Conservation (phyloP, 2,329 filamentous ascomycete genomes). For the Volutella citrinella region DNA sequence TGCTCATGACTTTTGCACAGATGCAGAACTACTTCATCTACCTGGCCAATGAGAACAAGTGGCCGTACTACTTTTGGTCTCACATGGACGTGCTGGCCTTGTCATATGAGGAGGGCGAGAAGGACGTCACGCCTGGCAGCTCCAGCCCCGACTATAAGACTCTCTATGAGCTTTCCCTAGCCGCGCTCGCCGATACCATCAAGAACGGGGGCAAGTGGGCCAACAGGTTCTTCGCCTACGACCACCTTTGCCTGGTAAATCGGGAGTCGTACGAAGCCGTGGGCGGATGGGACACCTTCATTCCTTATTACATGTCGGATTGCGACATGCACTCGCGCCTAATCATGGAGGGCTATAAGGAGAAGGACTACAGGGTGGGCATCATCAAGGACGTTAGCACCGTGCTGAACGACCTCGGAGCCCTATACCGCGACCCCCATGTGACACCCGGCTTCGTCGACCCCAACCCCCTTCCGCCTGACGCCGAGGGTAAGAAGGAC, state of each 20-base stretch:
- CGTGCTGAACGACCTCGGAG: constrained; percentile 43
- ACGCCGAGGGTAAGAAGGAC: background rate
- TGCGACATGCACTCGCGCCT: too few species aligned
- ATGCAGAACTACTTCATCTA: constrained; percentile 53
- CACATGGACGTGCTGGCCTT: constrained; percentile 52
- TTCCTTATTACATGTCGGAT: too few species aligned
- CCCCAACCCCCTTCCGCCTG: constrained; percentile 32
- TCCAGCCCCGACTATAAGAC: constrained; percentile 37
- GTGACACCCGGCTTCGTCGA: constrained; percentile 35
- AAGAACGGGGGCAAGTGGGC: constrained; percentile 42
- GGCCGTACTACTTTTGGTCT: constrained; percentile 53
- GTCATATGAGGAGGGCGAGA: constrained; percentile 38
- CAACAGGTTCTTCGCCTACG: constrained; percentile 55
- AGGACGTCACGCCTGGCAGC: constrained; percentile 30
- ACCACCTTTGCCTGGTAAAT: too few species aligned
- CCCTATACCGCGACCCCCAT: constrained; percentile 42
- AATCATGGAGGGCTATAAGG: constrained; percentile 43
- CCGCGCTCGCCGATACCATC: constrained; percentile 31
- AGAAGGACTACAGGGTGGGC: constrained; percentile 36
- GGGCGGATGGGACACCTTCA: too few species aligned
- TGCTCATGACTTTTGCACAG: constrained; percentile 52
- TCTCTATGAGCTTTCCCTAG: constrained; percentile 38
- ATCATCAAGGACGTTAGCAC: constrained; percentile 45
- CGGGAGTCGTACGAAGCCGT: too few species aligned
- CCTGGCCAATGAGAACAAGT: constrained; percentile 40